phyloP scores from a whole-genome alignment of 129 eudicot genomes.

The Flaveria bidentis region DNA sequence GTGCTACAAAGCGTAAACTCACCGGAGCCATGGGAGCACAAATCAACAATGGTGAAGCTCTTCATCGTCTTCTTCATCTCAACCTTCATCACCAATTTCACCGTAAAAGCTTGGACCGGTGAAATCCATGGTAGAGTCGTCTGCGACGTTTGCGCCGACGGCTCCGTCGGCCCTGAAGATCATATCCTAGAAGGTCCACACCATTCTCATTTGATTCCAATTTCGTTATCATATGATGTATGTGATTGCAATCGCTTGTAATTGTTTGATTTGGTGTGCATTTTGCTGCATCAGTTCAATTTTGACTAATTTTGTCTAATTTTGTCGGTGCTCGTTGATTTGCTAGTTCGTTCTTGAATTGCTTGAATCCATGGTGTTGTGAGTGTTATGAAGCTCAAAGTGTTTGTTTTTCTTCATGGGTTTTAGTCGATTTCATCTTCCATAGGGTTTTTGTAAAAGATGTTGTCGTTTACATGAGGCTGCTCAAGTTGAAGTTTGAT shows the following conservation, averaged over 20 bases:
- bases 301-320: conserved; percentile 7
- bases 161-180: conserved; percentile 93
- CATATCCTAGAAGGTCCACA: conserved; percentile 71
- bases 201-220: not conserved
- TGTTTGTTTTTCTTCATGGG: not conserved
- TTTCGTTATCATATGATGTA: too few species aligned
- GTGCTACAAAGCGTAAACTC: not conserved
- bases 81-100: conserved; percentile 7
- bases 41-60: conserved; percentile 26
- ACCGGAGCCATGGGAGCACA: conserved; percentile 12
- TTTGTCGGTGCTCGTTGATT: conserved; percentile 29
- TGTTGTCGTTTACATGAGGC: not conserved
- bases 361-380: conserved; percentile 9
- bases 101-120: conserved; percentile 78
- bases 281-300: conserved; percentile 3
- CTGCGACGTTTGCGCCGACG: conserved; percentile 91
- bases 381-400: not conserved
- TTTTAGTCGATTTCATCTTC: not conserved
- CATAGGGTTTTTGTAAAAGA: not conserved
- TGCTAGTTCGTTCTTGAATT: conserved; percentile 15
- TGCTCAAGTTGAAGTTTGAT: not conserved
- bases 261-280: not conserved
- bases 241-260: not conserved
- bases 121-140: conserved; percentile 91
- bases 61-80: conserved; percentile 20